Percentiles rank a stretch among this genome's conserved stretches.
Conservation (phyloP, 768 basidiomycete genomes). For the Xanthoconium purpureum region DNA sequence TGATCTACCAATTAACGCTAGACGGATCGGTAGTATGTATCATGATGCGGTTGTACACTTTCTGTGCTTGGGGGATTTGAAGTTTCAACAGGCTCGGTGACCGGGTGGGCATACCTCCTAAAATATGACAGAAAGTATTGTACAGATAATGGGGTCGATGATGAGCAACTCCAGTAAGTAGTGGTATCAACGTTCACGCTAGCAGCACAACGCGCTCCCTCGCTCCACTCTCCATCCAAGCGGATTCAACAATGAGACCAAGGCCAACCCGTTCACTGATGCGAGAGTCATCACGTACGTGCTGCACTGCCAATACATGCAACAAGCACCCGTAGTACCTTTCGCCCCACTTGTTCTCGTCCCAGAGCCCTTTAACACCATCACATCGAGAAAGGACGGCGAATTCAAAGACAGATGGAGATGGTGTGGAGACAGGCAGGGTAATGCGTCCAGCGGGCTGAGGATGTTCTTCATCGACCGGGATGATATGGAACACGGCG, state of each 20-base stretch:
- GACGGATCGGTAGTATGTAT: too few relatives aligned
- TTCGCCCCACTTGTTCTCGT: slow-evolving; percentile 10
- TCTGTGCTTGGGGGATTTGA: too few relatives aligned
- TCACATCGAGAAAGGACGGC: slow-evolving; percentile 18
- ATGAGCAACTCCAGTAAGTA: too few relatives aligned
- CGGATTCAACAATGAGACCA: slow-evolving; percentile 16
- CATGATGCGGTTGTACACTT: too few relatives aligned
- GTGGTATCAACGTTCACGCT: not conserved
- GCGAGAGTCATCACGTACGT: not conserved
- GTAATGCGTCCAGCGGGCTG: slow-evolving; percentile 14
- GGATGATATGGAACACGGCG: slow-evolving; percentile 12
- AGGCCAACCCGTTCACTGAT: slow-evolving; percentile 21
- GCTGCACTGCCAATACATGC: slow-evolving; percentile 22
- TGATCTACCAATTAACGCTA: too few relatives aligned
- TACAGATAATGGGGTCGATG: too few relatives aligned
- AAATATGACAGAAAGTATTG: too few relatives aligned
- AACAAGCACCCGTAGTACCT: slow-evolving; percentile 11
- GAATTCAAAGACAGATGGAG: slow-evolving; percentile 11
- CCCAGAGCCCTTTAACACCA: slow-evolving; percentile 1
- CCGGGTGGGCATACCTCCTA: too few relatives aligned
- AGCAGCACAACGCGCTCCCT: slow-evolving; percentile 8
- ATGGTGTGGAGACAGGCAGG: slow-evolving; percentile 11
- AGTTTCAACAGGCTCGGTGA: too few relatives aligned
- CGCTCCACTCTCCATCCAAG: slow-evolving; percentile 14
- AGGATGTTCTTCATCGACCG: not conserved